Base-by-base conservation (phyloP, 2,329 filamentous ascomycete species). In the Trichophyton benhamiae region DNA sequence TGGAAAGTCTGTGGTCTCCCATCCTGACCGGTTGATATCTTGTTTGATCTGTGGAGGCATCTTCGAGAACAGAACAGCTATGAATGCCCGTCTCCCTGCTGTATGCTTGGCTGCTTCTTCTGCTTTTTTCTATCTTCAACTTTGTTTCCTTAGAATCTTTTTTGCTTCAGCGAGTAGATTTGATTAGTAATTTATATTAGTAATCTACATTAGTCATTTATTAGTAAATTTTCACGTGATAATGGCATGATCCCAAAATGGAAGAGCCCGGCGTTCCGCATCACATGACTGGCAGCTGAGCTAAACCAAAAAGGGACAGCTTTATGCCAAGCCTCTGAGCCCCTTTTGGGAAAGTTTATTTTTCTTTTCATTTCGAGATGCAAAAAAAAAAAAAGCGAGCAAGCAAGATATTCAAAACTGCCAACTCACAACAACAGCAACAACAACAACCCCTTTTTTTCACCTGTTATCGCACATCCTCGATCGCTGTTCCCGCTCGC, bases 11-110 rank as follows among this genome's bases (percentile, higher is more conserved):
- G 76, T 78, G 3, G 90, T 88, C 76, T 99, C 94, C 91, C 91
- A 96, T 63, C 94, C 94, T 17, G 91, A 94, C 60, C 94, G 85
- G 77, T 97, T 96, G 55, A 96, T 82, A 72, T 96, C 91, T 73
- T 95, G 88, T 75, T 97, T 96, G 73, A 96, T 96, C 74, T 96
- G 91, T 11, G 91, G 88, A 85, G 95, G 92, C 61, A 73, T 75
- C 55, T 42, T 38, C 17, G 6, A 22, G 9, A 15, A 27, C 20
- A 27, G 15, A 27, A 11, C 17, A 13, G 17, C 20, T 20, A 17
- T n/a, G 15, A 44, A 5, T 52, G 17, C 11, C 20, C 9, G 3
- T 17, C 46, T 52, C 20, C 3, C 46, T 22, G 3, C 17, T 22
- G n/a, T 49, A 17, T 49, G 2, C 7, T 5, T 49, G 8, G 15